Base-by-base conservation (phyloP, 2,329 filamentous ascomycete species). In the Neobulgaria alba region DNA sequence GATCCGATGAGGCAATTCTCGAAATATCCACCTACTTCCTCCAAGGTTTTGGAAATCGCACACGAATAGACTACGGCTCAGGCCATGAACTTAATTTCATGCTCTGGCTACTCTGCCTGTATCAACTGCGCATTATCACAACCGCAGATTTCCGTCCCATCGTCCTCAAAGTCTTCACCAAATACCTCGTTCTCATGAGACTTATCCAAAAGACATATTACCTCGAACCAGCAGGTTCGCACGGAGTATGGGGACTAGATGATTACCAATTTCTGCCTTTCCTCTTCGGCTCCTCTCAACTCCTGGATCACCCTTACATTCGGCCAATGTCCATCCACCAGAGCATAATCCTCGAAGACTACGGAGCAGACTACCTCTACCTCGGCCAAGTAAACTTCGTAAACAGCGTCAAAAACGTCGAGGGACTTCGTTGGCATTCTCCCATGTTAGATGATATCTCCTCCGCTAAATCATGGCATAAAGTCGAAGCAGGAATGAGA, bases 361-460 rank as follows among this genome's bases (percentile, higher is more conserved):
- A 85, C 55, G 76, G 78, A 10, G 67, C 73, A 41, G 85, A 95
- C 41, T 98, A 82, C 57, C 67, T 98, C 42, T 98, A 98, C 56
- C 76, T 98, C 0, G 84, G 89, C 38, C 92, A 96, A 63, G 86
- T 98, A 18, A 74, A 75, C 38, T 98, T 94, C 64, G 90, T 98
- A 43, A 95, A 96, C 64, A 85, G 80, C 52, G 93, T 94, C 43
- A 98, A 98, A 69, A 95, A 87, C 1, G 89, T 95, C 43, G 87
- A 93, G 57, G 90, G 89, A 1, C 67, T 98, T 46, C 76, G 92
- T 33, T 98, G 92, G 92, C 93, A 98, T 57, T 89, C 82, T 49
- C 92, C 93, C 3, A 96, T 98, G 93, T 76, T 98, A 14, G 92
- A 98, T 59, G 92, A 98, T 61, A 98, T 98, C 50, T 92, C 85